Conservation (phyloP, 768 basidiomycete genomes). For the Amanita polypyramis region DNA sequence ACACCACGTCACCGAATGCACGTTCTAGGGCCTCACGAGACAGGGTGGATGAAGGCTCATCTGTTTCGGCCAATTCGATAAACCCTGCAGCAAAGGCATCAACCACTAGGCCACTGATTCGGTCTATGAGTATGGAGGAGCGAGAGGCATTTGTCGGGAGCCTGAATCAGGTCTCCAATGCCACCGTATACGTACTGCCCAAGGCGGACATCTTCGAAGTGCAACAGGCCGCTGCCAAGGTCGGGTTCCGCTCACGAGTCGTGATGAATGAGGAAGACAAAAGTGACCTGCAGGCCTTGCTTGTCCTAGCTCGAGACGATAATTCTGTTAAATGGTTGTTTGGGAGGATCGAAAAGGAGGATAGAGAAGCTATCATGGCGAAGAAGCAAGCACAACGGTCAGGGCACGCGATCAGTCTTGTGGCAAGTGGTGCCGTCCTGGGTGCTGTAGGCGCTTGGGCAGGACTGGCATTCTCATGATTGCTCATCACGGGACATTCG, state of each 20-base stretch:
- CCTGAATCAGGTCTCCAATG: conserved; percentile 30
- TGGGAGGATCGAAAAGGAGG: conserved; percentile 19
- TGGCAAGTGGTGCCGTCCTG: conserved; percentile 47
- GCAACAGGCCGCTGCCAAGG: conserved; percentile 26
- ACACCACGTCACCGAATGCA: neutral
- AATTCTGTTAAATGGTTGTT: conserved; percentile 31
- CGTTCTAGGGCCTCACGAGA: neutral
- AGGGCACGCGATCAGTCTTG: neutral
- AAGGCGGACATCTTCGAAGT: conserved; percentile 32
- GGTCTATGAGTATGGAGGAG: conserved; percentile 43
- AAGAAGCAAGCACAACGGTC: conserved; percentile 11
- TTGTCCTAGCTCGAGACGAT: conserved; percentile 45
- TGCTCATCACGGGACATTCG: neutral
- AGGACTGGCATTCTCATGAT: conserved; percentile 39
- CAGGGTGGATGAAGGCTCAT: neutral
- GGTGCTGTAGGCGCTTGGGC: conserved; percentile 53
- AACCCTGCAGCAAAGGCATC: conserved; percentile 7
- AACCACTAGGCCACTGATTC: conserved; percentile 22
- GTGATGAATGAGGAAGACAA: conserved; percentile 26
- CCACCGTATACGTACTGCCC: conserved; percentile 40
- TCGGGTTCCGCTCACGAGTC: conserved; percentile 33
- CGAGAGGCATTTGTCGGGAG: conserved; percentile 39
- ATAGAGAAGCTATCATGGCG: conserved; percentile 13
- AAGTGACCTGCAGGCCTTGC: conserved; percentile 28
- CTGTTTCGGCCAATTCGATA: conserved; percentile 10